These are phyloP conservation scores for Mallotus repandus DNA, from an alignment of 441 rosid genomes.

Conservation along the genomic window DNA sequence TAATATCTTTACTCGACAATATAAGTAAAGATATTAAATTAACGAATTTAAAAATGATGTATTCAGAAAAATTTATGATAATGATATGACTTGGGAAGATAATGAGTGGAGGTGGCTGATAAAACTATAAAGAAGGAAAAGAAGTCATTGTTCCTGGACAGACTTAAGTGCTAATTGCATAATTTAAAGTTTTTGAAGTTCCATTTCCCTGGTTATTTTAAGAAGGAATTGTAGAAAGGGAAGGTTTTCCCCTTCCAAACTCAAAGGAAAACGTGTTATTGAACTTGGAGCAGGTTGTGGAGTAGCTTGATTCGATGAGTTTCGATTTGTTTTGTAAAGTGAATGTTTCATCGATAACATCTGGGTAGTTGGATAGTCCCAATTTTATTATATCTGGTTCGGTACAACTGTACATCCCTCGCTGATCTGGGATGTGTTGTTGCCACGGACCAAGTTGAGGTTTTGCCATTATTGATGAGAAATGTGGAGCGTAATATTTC, in stretches of 20 bases:
- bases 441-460: constrained; percentile 84
- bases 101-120: not conserved
- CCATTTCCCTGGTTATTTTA: constrained; percentile 31
- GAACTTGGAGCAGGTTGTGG: constrained; percentile 99
- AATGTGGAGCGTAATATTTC: constrained; percentile 80
- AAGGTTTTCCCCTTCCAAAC: constrained; percentile 71
- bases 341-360: constrained; percentile 14
- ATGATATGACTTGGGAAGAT: too few species aligned
- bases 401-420: not conserved
- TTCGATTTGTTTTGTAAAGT: constrained; percentile 23
- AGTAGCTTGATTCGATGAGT: constrained; percentile 91
- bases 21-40: too few species aligned
- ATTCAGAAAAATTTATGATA: too few species aligned
- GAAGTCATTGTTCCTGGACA: not conserved
- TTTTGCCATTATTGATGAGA: constrained; percentile 74
- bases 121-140: not conserved
- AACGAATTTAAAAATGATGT: too few species aligned
- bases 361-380: constrained; percentile 14
- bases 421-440: constrained; percentile 68
- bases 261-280: constrained; percentile 85
- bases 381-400: constrained; percentile 4
- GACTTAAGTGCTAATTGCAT: not conserved
- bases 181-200: not conserved
- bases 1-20: too few species aligned
- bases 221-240: constrained; percentile 95